A percentile compares a stretch with the other conserved stretches of the same genome.
phyloP scores from a whole-genome alignment of 2,329 filamentous ascomycete species.

The Metarhizium humberi region DNA sequence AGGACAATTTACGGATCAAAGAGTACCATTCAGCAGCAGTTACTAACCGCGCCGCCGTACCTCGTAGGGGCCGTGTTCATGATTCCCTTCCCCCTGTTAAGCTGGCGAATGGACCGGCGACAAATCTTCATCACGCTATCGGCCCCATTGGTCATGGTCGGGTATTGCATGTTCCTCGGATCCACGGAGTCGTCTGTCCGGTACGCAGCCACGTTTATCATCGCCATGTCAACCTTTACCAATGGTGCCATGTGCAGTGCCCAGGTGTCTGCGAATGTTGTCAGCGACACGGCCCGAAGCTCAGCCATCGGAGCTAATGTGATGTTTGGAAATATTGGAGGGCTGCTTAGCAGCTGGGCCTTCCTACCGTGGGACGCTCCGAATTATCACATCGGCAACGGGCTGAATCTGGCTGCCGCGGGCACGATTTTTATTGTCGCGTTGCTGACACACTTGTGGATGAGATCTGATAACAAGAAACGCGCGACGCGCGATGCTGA shows the following conservation, averaged over 20 bases:
- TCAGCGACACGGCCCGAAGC: constrained; percentile 60
- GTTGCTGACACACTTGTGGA: constrained; percentile 45
- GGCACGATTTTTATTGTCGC: constrained; percentile 41
- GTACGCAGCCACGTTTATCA: constrained; percentile 63
- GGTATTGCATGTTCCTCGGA: constrained; percentile 63
- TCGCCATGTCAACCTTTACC: constrained; percentile 53
- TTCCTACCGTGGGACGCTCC: constrained; percentile 56
- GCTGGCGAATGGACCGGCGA: constrained; percentile 50
- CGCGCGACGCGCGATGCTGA: constrained; percentile 19
- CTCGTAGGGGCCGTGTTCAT: constrained; percentile 60
- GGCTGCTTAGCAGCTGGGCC: constrained; percentile 55
- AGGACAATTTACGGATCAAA: constrained; percentile 53
- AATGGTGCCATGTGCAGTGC: constrained; percentile 58
- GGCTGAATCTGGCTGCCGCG: constrained; percentile 53
- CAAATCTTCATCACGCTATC: constrained; percentile 50
- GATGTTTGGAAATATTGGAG: constrained; percentile 67
- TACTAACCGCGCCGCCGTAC: constrained; percentile 63
- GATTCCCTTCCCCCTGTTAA: constrained; percentile 49
- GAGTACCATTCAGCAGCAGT: constrained; percentile 51
- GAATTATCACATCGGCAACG: constrained; percentile 62
- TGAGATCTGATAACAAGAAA: constrained; percentile 48
- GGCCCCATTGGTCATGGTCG: constrained; percentile 56
- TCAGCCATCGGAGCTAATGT: constrained; percentile 57
- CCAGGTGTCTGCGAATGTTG: constrained; percentile 59
- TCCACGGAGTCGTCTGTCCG: constrained; percentile 40